Conservation (phyloP, 441 rosid genomes). For the Pelargonium australe region DNA sequence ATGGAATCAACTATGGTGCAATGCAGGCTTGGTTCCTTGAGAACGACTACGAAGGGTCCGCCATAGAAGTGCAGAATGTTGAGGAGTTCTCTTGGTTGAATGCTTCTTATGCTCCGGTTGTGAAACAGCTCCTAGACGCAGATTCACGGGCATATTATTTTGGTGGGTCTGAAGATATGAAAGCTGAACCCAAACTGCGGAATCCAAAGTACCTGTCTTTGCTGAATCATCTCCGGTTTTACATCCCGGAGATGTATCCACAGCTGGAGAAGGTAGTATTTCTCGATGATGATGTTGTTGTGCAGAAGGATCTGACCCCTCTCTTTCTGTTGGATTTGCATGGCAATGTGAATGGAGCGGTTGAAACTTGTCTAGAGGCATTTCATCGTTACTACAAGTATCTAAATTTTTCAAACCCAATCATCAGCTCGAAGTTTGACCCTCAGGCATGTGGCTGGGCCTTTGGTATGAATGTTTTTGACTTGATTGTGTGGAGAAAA, state of each 20-base stretch:
- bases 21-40: conserved; percentile 85
- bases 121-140: conserved; percentile 46
- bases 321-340: conserved; percentile 86
- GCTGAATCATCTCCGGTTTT: conserved; percentile 86
- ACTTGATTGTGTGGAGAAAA: conserved; percentile 81
- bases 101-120: conserved; percentile 65
- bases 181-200: conserved; percentile 51
- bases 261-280: conserved; percentile 82
- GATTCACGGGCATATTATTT: conserved; percentile 48
- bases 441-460: conserved; percentile 99
- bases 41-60: conserved; percentile 73
- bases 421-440: conserved; percentile 82
- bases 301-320: conserved; percentile 84
- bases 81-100: conserved; percentile 79
- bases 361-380: conserved; percentile 93
- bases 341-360: conserved; percentile 93
- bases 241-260: conserved; percentile 84
- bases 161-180: conserved; percentile 43
- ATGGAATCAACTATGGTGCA: conserved; percentile 63
- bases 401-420: conserved; percentile 78
- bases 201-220: conserved; percentile 61
- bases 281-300: conserved; percentile 88
- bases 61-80: conserved; percentile 66
- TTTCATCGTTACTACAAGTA: conserved; percentile 90
- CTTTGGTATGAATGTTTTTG: conserved; percentile 87